Evolutionary conservation across 177 flowering plant species (phyloP).

Genomic region (Vitis hybrid): DNA sequence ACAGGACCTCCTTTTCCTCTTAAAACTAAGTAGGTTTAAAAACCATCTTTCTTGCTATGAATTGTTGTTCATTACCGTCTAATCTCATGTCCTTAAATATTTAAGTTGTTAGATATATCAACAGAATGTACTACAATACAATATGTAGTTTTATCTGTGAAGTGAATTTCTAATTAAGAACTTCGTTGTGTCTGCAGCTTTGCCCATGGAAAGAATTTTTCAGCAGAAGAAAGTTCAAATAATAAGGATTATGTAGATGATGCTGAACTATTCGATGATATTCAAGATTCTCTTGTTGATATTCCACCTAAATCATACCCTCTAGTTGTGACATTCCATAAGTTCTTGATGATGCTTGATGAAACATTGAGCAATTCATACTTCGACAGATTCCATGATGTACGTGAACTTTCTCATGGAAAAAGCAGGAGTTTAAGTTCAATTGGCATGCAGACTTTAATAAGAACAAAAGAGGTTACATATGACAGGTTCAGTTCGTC

Average conservation of each 20-base stretch:
- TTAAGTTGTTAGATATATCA: no score
- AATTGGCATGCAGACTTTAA: constrained; percentile 39
- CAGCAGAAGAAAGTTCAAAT: constrained; percentile 19
- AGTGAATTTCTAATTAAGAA: no score
- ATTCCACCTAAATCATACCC: constrained; percentile 52
- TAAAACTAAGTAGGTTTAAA: no score
- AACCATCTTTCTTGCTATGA: no score
- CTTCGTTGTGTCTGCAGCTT: constrained; percentile 33
- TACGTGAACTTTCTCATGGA: constrained; percentile 16
- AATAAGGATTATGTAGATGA: constrained; percentile 46
- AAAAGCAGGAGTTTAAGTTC: constrained; percentile 28
- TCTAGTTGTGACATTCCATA: constrained; percentile 67
- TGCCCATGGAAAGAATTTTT: constrained; percentile 25
- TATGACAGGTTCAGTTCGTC: constrained; percentile 40
- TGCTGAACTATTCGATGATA: constrained; percentile 34
- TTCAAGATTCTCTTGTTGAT: constrained; percentile 56
- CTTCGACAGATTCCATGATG: constrained; percentile 50
- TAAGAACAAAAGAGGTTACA: constrained; percentile 50
- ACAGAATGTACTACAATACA: no score
- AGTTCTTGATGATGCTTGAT: constrained; percentile 84
- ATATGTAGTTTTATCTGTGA: no score
- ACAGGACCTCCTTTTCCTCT: no score
- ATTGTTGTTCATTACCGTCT: no score
- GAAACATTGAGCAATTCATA: constrained; percentile 57
- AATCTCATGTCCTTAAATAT: no score